Evolutionary conservation across 2,329 filamentous ascomycete species (phyloP).

Genomic region (Botrytis elliptica): DNA sequence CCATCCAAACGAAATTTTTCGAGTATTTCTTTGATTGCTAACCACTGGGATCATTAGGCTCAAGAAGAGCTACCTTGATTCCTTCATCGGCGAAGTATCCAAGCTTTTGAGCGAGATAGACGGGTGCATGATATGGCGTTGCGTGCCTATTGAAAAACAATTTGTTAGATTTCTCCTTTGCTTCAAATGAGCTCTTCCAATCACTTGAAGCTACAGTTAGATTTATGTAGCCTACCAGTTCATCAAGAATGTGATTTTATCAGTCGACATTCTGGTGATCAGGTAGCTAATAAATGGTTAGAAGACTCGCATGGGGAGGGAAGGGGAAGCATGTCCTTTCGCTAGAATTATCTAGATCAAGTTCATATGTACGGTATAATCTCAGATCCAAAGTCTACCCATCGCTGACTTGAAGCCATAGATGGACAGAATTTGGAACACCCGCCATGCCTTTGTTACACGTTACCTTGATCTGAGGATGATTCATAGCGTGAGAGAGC

Average conservation of each 20-base stretch:
- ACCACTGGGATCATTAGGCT: conserved; percentile 75
- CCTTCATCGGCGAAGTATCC: conserved; percentile 74
- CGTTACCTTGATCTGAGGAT: conserved; percentile 33
- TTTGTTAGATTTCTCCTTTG: conserved; percentile 35
- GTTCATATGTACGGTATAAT: conserved; percentile 69
- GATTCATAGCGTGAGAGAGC: conserved; percentile 27
- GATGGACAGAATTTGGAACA: conserved; percentile 26
- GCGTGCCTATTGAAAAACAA: conserved; percentile 59
- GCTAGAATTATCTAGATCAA: conserved; percentile 87
- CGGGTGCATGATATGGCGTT: conserved; percentile 75
- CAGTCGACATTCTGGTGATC: conserved; percentile 62
- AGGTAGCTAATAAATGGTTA: conserved; percentile 42
- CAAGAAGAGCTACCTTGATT: conserved; percentile 73
- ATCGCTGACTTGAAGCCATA: neutral
- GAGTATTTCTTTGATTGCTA: conserved; percentile 32
- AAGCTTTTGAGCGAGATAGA: conserved; percentile 74
- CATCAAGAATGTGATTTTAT: conserved; percentile 82
- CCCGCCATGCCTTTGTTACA: conserved; percentile 32
- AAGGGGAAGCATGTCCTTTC: conserved; percentile 75
- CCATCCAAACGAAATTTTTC: neutral
- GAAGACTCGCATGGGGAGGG: conserved; percentile 39
- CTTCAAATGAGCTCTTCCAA: conserved; percentile 12
- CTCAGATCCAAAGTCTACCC: conserved; percentile 56
- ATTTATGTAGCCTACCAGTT: conserved; percentile 61
- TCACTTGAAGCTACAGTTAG: neutral